These are phyloP conservation scores for Coprinopsis cinerea DNA, from an alignment of 768 basidiomycete species.

Conservation along the genomic window DNA sequence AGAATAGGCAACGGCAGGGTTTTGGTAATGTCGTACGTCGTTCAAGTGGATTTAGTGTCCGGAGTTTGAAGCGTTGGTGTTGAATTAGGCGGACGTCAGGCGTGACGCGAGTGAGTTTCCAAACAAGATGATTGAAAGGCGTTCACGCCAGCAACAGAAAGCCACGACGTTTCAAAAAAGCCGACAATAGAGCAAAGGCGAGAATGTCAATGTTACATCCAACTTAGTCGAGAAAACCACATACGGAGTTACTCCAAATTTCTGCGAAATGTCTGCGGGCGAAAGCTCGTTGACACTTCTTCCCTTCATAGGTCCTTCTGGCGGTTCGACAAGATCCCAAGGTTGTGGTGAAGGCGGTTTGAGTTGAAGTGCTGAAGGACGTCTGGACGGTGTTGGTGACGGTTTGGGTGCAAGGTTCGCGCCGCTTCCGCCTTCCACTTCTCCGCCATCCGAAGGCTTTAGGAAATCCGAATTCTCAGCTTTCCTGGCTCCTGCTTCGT, in stretches of 20 bases:
- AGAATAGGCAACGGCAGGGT: no score
- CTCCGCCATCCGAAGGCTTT: not conserved
- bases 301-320: conserved; percentile 29
- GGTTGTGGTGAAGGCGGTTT: conserved; percentile 53
- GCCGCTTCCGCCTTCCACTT: no score
- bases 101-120: no score
- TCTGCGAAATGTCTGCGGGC: conserved; percentile 34
- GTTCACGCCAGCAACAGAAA: no score
- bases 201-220: no score
- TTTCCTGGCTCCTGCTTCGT: not conserved
- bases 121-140: no score
- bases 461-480: not conserved
- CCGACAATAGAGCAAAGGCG: no score
- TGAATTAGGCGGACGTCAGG: no score
- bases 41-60: no score
- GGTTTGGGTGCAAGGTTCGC: conserved; percentile 5
- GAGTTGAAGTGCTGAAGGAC: conserved; percentile 42
- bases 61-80: no score
- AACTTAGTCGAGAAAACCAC: not conserved
- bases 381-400: conserved; percentile 25
- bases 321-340: conserved; percentile 58
- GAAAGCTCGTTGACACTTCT: conserved; percentile 26
- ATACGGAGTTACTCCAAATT: conserved; percentile 36
- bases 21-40: no score
- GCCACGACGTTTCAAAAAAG: no score